Conservation (phyloP, 441 rosid genomes). For the Theobroma grandiflorum region DNA sequence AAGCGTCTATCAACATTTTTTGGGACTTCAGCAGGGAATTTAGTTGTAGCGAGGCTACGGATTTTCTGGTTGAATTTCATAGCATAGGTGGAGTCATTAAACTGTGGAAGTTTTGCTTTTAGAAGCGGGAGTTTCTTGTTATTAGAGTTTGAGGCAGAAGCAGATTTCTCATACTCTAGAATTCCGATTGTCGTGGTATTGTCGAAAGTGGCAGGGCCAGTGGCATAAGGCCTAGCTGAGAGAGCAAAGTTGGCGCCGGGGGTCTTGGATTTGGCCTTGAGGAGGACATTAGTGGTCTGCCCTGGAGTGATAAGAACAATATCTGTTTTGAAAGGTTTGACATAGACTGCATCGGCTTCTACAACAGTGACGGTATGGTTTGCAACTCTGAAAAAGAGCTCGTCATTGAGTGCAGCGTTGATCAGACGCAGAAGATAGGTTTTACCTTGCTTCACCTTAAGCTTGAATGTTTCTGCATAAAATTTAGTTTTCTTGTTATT, state of each 20-base stretch:
- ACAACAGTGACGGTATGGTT: conserved; percentile 46
- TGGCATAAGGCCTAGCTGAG: conserved; percentile 45
- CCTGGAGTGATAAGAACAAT: conserved; percentile 42
- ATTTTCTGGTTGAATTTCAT: conserved; percentile 32
- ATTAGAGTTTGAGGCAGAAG: conserved; percentile 8
- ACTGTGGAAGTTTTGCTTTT: conserved; percentile 37
- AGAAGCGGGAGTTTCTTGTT: conserved; percentile 34
- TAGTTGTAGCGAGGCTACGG: conserved; percentile 35
- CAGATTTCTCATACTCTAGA: conserved; percentile 38
- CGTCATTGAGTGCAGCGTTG: conserved; percentile 54
- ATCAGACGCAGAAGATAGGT: conserved; percentile 44
- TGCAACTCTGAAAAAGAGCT: conserved; percentile 47
- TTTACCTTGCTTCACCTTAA: conserved; percentile 45
- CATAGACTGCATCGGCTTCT: conserved; percentile 43
- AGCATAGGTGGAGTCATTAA: conserved; percentile 34
- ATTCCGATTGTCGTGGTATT: conserved; percentile 41
- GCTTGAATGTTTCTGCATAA: conserved; percentile 44
- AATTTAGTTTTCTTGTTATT: neutral
- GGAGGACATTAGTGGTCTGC: conserved; percentile 48
- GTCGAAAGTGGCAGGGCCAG: conserved; percentile 44
- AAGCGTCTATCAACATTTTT: conserved; percentile 33
- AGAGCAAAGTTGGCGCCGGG: conserved; percentile 27
- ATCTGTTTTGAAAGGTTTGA: conserved; percentile 42
- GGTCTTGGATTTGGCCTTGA: conserved; percentile 33
- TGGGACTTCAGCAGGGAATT: conserved; percentile 41